Evolutionary conservation across 495 filamentous ascomycete species (phyloP), one percentile per base, ranked within the genome.

Genomic region (Chlorociboria aeruginascens): DNA sequence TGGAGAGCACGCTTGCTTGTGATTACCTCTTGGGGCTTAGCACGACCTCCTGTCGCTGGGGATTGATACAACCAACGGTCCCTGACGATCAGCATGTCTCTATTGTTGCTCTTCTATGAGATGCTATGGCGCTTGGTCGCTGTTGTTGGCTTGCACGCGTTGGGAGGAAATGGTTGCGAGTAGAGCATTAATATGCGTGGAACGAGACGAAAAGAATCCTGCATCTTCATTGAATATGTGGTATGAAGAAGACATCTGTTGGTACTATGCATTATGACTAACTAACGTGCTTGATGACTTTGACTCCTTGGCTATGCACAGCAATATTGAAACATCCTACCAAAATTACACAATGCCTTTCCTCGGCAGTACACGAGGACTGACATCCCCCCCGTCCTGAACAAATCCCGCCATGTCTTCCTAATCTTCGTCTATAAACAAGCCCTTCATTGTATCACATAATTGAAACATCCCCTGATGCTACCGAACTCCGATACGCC

Each of bases 231-330:
- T 35, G 32, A 35, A 35, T 35, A 8, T 35, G 8, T 35, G 31
- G 40, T 10, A 17, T 10, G 16, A 17, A 17, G 38, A 40, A 20
- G 38, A 4, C 20, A 25, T 13, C 3, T 40, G n/a, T n/a, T 40
- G 1, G 20, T 25, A 25, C 2, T 25, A 25, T 40, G 1, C 10
- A 17, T 40, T 9, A 14, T 3, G 7, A 14, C 7, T 14, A 40
- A 16, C 2, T 3, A 10, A 16, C 10, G 38, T 40, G 11, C 17
- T 12, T 9, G 38, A 40, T 17, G 16, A 13, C 17, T 3, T 13
- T 40, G 38, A 57, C 54, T 53, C 54, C 54, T 31, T 45, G 48
- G 54, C 54, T 49, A 57, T 57, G 54, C 54, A 53, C 34, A 32
- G 12, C 11, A 42, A 32, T 35, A 40, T 28, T 31, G 28, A 48